A percentile compares a stretch with the other conserved stretches of the same genome.
phyloP scores from a whole-genome alignment of 2,329 filamentous ascomycete genomes.

The Falciphora oryzae region DNA sequence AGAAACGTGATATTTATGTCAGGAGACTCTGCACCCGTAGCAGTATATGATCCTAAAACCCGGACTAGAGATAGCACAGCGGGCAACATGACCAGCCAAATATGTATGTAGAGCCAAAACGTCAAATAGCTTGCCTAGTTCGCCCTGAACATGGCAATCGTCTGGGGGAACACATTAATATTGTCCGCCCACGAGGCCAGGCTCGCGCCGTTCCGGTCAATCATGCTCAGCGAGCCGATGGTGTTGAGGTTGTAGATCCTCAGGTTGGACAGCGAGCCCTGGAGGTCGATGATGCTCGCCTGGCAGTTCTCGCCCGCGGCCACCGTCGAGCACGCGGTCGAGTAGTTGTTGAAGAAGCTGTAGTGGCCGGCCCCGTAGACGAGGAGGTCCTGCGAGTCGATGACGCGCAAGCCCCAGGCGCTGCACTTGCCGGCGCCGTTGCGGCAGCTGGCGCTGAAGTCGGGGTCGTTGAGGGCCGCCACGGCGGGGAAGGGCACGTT shows the following conservation, averaged over 20 bases:
- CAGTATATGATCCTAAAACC: background rate
- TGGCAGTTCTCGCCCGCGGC: constrained; percentile 40
- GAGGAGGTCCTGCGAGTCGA: constrained; percentile 48
- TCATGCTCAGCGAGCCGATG: constrained; percentile 35
- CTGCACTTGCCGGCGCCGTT: constrained; percentile 34
- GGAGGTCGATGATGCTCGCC: constrained; percentile 32
- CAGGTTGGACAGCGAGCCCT: constrained; percentile 24
- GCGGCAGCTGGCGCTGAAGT: constrained; percentile 41
- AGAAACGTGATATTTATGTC: too few relatives aligned
- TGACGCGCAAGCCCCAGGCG: constrained; percentile 60
- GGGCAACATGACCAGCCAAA: too few relatives aligned
- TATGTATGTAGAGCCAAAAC: too few relatives aligned
- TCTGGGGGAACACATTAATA: constrained; percentile 32
- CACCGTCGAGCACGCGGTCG: constrained; percentile 40
- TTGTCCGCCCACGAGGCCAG: constrained; percentile 33
- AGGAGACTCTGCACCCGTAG: too few relatives aligned
- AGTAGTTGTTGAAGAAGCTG: constrained; percentile 63
- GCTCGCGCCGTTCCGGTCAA: constrained; percentile 28
- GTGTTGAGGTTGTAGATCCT: constrained; percentile 41
- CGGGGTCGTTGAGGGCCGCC: constrained; percentile 40
- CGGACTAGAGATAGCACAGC: background rate
- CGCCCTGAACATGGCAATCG: constrained; percentile 27
- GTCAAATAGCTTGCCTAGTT: constrained; percentile 1
- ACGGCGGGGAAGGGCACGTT: constrained; percentile 47
- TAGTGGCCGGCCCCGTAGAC: constrained; percentile 62